phyloP scores from a whole-genome alignment of 163 green algal genomes.

The Chlamydomonas reinhardtii region DNA sequence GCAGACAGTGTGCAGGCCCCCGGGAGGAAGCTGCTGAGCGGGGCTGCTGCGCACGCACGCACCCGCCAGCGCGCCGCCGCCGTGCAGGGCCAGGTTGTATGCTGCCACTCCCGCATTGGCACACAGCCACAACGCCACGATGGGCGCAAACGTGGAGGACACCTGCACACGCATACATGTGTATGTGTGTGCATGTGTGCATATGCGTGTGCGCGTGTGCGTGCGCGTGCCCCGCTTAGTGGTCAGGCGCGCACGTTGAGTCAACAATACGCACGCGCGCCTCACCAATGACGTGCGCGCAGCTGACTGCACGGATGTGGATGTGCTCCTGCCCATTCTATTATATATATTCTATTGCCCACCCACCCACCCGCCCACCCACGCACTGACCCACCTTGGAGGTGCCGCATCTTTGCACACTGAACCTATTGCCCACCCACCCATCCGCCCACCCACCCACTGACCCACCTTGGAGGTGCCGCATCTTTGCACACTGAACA shows the following conservation, averaged over 20 bases:
- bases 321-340: too few species aligned
- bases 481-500: constrained; percentile 72
- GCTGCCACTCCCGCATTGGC: constrained; percentile 65
- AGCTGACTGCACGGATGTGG: too few species aligned
- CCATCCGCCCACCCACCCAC: constrained; percentile 6
- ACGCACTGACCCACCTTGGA: constrained; percentile 51
- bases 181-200: not conserved
- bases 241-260: too few species aligned
- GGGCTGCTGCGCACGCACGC: not conserved
- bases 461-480: constrained; percentile 64
- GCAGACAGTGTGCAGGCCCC: too few species aligned
- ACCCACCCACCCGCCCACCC: not conserved
- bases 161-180: not conserved
- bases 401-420: constrained; percentile 72
- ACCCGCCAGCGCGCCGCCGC: constrained; percentile 50
- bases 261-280: too few species aligned
- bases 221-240: too few species aligned
- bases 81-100: constrained; percentile 71
- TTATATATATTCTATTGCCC: too few species aligned
- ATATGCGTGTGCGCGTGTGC: not conserved
- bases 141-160: constrained; percentile 52
- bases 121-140: constrained; percentile 70
- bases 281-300: too few species aligned
- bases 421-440: constrained; percentile 47
- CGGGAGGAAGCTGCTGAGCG: too few species aligned